Conservation (phyloP, 768 basidiomycete genomes). For the Mycena floridula region DNA sequence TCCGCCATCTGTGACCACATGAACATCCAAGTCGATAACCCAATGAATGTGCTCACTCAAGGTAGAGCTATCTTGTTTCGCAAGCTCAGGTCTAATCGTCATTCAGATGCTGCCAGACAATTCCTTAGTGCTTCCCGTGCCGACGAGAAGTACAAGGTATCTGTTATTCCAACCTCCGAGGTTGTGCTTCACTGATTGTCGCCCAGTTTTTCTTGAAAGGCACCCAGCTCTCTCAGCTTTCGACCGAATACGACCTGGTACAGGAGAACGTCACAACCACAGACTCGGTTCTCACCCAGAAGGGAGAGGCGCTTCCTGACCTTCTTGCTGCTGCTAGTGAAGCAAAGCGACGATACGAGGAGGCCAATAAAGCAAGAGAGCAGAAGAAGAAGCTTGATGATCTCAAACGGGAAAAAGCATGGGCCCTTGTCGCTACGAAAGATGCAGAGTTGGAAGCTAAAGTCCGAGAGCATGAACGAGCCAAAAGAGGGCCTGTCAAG, state of each 20-base stretch:
- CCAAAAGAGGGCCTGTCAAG: slow-evolving; percentile 30
- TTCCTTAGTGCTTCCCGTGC: slow-evolving; percentile 83
- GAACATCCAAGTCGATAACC: slow-evolving; percentile 96
- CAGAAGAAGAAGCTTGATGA: slow-evolving; percentile 63
- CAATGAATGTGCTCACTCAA: slow-evolving; percentile 91
- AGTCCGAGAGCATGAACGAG: slow-evolving; percentile 32
- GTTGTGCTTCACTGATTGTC: too few species aligned
- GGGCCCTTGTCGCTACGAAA: slow-evolving; percentile 78
- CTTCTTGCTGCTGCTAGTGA: slow-evolving; percentile 54
- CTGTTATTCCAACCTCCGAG: too few species aligned
- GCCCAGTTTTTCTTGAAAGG: slow-evolving; percentile 88
- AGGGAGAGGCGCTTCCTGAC: slow-evolving; percentile 76
- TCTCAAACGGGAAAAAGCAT: slow-evolving; percentile 77
- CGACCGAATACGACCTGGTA: slow-evolving; percentile 79
- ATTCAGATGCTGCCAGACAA: slow-evolving; percentile 62
- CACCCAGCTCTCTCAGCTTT: slow-evolving; percentile 84
- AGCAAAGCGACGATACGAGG: slow-evolving; percentile 54
- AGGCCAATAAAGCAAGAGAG: slow-evolving; percentile 69
- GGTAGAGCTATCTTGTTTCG: slow-evolving; percentile 33
- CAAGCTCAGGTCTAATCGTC: not conserved
- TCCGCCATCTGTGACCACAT: slow-evolving; percentile 89
- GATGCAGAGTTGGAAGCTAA: slow-evolving; percentile 44
- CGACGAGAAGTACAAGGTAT: slow-evolving; percentile 83
- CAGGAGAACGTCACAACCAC: slow-evolving; percentile 68
- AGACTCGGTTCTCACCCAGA: slow-evolving; percentile 56